Base-by-base conservation (phyloP, 1,284 basidiomycete genomes). In the Leccinum subrobustum region DNA sequence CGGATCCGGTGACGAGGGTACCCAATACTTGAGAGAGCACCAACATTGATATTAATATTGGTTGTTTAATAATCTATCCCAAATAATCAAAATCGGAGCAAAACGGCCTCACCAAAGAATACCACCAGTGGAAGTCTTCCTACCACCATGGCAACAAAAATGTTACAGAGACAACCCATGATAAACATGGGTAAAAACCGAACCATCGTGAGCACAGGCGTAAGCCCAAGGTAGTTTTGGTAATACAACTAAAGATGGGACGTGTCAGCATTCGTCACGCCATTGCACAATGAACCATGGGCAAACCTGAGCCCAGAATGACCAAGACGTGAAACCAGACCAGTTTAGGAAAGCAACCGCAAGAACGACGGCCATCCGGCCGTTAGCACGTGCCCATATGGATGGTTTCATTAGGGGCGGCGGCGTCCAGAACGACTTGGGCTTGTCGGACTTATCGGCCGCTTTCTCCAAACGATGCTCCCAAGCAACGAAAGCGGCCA, bases 161-260 rank as follows among this genome's bases (percentile, higher is more conserved):
- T 69, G 68, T 92, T 93, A 68, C 88, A 91, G 7, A 86, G 56
- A 18, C 88, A 66, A 7, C 92, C 92, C 6, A 81, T 83, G 33
- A 93, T 73, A 18, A 85, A 83, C 83, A 91, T 91, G 0, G 94
- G 94, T 4, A 95, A 65, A 64, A 95, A 80, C 6, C 91, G 85
- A 27, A 94, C 70, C 75, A 94, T 92, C 0, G 92, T 88, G 12
- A 82, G 78, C 31, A 95, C 77, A 0, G 89, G 83, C 5, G 75
- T 77, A 50, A 84, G 73, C 1, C 74, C 69, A 59, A 79, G 68
- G 68, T 86, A 92, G 54, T 84, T 78, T 67, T 92, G 89, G 68
- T 90, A 91, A 69, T 85, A 91, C 2, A 91, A 68, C 83, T 86
- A 58, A 37, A 37, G 25, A 42, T 6, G 27, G 9, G 20, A 47